Conservation (phyloP, 305 asterid species). For the Fraxinus nigra region DNA sequence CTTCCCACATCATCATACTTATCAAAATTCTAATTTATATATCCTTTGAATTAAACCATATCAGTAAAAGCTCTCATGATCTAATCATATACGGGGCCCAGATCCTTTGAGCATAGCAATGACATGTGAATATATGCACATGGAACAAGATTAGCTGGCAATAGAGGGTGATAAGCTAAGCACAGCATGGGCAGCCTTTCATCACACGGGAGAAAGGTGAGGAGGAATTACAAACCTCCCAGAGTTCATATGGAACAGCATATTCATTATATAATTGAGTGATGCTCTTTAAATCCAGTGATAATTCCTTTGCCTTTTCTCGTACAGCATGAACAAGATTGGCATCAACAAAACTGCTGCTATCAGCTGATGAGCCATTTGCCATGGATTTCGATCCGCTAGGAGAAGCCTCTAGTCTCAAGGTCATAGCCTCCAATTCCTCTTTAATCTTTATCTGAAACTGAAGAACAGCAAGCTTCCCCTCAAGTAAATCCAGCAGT, state of each 20-base stretch:
- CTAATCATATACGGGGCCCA: conserved; percentile 8
- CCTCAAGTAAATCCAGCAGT: conserved; percentile 92
- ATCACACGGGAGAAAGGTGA: conserved; percentile 2
- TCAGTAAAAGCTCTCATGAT: not conserved
- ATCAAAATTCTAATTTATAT: not conserved
- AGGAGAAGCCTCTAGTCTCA: conserved; percentile 56
- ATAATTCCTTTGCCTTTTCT: conserved; percentile 72
- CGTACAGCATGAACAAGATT: conserved; percentile 34
- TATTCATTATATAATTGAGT: conserved; percentile 91
- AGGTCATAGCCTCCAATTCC: conserved; percentile 67
- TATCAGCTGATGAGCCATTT: conserved; percentile 38
- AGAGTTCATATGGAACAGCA: conserved; percentile 89
- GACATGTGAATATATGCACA: conserved; percentile 1
- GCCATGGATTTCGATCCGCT: conserved; percentile 44
- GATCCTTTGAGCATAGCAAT: not conserved
- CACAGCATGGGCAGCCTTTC: conserved; percentile 11
- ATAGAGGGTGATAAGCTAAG: conserved; percentile 5
- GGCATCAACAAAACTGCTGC: conserved; percentile 35
- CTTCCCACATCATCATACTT: not conserved
- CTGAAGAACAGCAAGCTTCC: conserved; percentile 92
- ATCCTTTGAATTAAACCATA: not conserved
- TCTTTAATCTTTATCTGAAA: conserved; percentile 91
- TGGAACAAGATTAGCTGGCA: conserved; percentile 13
- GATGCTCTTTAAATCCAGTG: conserved; percentile 82
- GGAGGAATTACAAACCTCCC: conserved; percentile 71